Evolutionary conservation across 192 early-diverging fungal species (phyloP), one percentile per base, ranked within the genome.

Genomic region (Funneliformis mosseae): DNA sequence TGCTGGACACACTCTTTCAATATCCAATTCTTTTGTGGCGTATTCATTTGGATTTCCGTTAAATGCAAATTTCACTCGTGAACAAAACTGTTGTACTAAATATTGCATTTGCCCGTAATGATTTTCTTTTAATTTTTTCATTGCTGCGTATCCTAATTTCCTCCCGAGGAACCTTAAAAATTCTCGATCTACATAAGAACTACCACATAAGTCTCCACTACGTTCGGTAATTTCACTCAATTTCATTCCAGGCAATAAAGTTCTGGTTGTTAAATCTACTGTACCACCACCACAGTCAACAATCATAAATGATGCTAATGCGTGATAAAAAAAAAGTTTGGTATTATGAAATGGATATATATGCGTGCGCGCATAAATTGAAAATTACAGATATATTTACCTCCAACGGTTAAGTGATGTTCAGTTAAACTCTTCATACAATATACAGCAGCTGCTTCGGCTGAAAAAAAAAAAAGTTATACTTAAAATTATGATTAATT

Each of bases 241-340:
- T 72, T 87, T 84, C 69, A 85, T 86, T n/a, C 63, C 33, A 23
- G 43, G 43, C 14, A 71, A 61, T 8, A 79, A 42, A 12, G 78
- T 79, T 27, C 78, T 14, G 7, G 87, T 87, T 42, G 88, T 85
- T 73, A 87, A 74, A 72, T 87, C 84, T 2, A 85, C 84, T 23
- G 86, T 87, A 21, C 82, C 84, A 60, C 84, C 86, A 33, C 86
- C 86, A 12, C 84, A 84, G 81, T 87, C 84, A 16, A 84, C 84
- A 23, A 87, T 83, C 83, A 87, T 84, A 69, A 85, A 87, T 39
- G 78, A 60, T 42, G 66, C 78, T 79, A n/a, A 43, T 16, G 18
- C 46, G 16, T 48, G n/a, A 23, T 8, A 10, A 43, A n/a, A 45
- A 70, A 43, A 8, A 21, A 3, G 21, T 70, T 55, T n/a, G n/a